Evolutionary conservation across 139 green algal genomes (phyloP), one percentile per base, ranked within the genome.

Genomic region (Picochlorum sp.): DNA sequence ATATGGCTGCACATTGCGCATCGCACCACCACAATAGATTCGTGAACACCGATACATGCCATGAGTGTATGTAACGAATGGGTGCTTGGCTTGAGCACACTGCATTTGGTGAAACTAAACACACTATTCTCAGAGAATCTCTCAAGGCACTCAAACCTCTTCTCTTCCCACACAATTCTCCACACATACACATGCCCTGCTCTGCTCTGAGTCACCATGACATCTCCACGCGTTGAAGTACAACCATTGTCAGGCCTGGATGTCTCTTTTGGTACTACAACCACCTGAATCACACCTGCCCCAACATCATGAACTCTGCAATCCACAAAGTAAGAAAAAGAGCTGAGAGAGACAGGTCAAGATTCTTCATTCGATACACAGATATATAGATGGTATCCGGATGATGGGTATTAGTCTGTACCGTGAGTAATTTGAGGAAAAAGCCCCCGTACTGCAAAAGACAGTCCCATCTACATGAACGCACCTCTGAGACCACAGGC

Each of bases 11-110:
- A 6, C 56, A 62, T 30, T 56, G 71, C 11, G 15, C 45, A 32
- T 32, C 55, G 55, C 70, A 76, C 20, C 34, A 41, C 34, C 2
- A 60, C 45, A 24, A 76, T n/a, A 23, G 62, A 44, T 14, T 47
- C 70, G 3, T 38, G 38, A 5, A 34, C 26, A 14, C 64, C 64
- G n/a, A 57, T 49, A 11, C 44, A 45, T 8, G 28, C 62, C 2
- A 63, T 45, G 6, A 76, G 28, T 24, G 57, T 56, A 49, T 72
- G 52, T 28, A 63, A 66, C 6, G 18, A 55, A 18, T 24, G 11
- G 0, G 0, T 4, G 2, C 6, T 3, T 41, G 0, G 7, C 34
- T 41, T 9, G 2, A 41, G 34, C 2, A 41, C 34, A 41, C 34
- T 41, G 34, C 34, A 41, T 41, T 41, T 41, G 34, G 34, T 41